Conservation (phyloP, 495 filamentous ascomycete species). For the Aspergillus steynii region DNA sequence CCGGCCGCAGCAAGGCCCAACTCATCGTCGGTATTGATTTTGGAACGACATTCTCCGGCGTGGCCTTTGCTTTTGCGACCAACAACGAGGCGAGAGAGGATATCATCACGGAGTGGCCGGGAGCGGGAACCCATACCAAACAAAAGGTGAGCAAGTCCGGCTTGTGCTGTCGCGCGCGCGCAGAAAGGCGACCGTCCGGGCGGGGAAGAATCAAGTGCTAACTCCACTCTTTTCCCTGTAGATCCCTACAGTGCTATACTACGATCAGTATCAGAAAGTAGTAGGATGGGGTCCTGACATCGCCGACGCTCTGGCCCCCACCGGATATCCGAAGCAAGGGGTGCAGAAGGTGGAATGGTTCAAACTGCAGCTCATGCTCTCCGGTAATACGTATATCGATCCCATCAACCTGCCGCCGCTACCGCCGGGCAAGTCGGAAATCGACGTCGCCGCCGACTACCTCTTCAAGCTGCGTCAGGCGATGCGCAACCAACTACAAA, state of each 20-base stretch:
- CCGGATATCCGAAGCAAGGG: constrained; percentile 75
- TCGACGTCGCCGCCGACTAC: constrained; percentile 79
- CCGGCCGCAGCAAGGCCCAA: constrained; percentile 69
- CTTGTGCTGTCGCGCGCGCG: background rate
- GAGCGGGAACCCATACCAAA: constrained; percentile 74
- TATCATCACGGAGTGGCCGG: constrained; percentile 80
- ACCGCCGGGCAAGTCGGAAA: constrained; percentile 75
- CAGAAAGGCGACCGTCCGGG: background rate
- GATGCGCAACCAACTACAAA: constrained; percentile 73
- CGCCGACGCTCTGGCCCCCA: constrained; percentile 74
- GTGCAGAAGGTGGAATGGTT: constrained; percentile 87
- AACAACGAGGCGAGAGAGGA: constrained; percentile 76
- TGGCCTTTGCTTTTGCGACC: constrained; percentile 77
- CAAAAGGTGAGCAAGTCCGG: constrained; percentile 56
- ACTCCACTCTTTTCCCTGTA: constrained; percentile 27
- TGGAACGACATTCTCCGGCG: constrained; percentile 77
- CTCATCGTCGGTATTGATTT: constrained; percentile 75
- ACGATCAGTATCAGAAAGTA: constrained; percentile 80
- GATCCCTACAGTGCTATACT: constrained; percentile 81
- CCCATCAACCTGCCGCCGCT: constrained; percentile 78
- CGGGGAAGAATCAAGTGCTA: background rate
- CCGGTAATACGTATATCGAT: constrained; percentile 79
- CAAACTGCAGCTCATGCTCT: constrained; percentile 79
- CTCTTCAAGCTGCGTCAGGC: constrained; percentile 78
- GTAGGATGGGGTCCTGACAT: constrained; percentile 83